Evolutionary conservation across 495 filamentous ascomycete genomes (phyloP).

Genomic region (Lasiosphaeria ovina): DNA sequence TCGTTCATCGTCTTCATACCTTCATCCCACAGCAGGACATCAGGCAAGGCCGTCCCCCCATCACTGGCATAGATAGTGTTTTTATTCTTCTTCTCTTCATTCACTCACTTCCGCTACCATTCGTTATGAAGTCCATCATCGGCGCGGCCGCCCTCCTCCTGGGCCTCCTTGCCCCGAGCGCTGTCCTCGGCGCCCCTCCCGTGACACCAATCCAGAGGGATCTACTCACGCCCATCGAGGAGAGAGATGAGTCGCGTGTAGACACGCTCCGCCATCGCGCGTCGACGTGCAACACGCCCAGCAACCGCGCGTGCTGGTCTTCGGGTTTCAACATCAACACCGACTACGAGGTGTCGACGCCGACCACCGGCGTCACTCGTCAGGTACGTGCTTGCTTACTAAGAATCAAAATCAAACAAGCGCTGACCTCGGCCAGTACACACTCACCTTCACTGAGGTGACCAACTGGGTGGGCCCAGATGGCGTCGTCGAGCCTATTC

Average conservation of each 20-base stretch:
- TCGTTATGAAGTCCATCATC: conserved; percentile 26
- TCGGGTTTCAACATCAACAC: conserved; percentile 41
- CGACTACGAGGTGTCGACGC: conserved; percentile 36
- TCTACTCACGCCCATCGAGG: conserved; percentile 13
- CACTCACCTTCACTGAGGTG: conserved; percentile 36
- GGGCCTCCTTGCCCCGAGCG: conserved; percentile 24
- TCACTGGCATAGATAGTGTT: background rate
- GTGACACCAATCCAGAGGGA: conserved; percentile 11
- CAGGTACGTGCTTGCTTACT: background rate
- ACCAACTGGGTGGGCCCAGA: conserved; percentile 47
- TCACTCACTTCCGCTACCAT: background rate
- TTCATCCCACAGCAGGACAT: conserved; percentile 5
- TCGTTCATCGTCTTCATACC: background rate
- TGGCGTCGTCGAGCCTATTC: conserved; percentile 41
- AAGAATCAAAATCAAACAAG: conserved; percentile 19
- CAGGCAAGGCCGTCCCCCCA: background rate
- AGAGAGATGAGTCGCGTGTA: conserved; percentile 8
- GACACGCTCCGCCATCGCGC: conserved; percentile 12
- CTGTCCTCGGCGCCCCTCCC: conserved; percentile 19
- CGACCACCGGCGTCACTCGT: conserved; percentile 25
- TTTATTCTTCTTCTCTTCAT: conserved; percentile 7
- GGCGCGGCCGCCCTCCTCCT: conserved; percentile 22
- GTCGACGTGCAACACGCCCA: conserved; percentile 33
- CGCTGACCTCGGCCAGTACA: conserved; percentile 32
- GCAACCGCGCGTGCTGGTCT: conserved; percentile 41